phyloP scores from a whole-genome alignment of 202 grass and related monocot species.

The Carex sylvatica region DNA sequence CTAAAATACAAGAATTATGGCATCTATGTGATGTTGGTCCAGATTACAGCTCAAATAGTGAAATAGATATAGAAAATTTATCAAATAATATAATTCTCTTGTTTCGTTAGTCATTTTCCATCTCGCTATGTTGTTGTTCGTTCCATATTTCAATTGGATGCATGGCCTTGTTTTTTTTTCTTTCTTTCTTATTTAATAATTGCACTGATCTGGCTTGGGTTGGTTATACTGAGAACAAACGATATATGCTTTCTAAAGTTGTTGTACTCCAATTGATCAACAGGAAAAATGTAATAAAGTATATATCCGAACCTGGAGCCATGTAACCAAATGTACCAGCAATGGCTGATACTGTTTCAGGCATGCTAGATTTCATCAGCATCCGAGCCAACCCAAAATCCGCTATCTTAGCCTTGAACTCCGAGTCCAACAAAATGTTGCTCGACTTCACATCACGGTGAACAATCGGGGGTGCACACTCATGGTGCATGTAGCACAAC shows the following conservation, averaged over 20 bases:
- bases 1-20: neutral
- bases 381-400: constrained; percentile 68
- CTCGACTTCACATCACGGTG: constrained; percentile 85
- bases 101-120: neutral
- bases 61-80: neutral
- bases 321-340: constrained; percentile 73
- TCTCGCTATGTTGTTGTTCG: neutral
- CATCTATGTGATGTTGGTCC: neutral
- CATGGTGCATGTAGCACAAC: constrained; percentile 70
- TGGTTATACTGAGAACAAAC: neutral
- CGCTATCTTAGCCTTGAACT: constrained; percentile 49
- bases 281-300: neutral
- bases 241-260: neutral
- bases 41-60: neutral
- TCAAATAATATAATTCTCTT: neutral
- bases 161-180: neutral
- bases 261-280: neutral
- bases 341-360: constrained; percentile 35
- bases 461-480: constrained; percentile 39
- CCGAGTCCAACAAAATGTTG: constrained; percentile 68
- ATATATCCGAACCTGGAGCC: constrained; percentile 45
- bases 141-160: neutral
- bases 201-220: neutral
- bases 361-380: constrained; percentile 38
- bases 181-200: neutral